phyloP scores from a whole-genome alignment of 352 stramenopile species.

The Phytophthora citrophthora region DNA sequence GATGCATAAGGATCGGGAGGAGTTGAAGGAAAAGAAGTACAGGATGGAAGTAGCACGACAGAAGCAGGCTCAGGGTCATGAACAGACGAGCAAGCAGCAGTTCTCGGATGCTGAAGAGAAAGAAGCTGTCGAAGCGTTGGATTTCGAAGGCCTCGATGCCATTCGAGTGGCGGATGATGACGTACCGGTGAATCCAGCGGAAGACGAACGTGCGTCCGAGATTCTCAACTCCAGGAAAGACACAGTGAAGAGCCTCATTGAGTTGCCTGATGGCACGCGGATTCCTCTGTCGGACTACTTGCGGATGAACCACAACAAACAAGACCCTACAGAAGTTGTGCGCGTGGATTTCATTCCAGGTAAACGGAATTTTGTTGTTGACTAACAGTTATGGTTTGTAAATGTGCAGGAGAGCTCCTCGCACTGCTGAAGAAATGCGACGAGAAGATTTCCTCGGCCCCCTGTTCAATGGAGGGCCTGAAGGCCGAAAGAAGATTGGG shows the following conservation, averaged over 20 bases:
- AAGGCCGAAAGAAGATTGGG: conserved; percentile 61
- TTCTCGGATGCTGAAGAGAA: conserved; percentile 28
- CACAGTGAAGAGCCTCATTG: conserved; percentile 54
- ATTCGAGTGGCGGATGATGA: conserved; percentile 35
- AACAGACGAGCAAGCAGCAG: conserved; percentile 13
- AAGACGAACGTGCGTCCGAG: conserved; percentile 36
- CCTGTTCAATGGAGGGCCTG: conserved; percentile 64
- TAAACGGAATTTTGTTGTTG: background rate
- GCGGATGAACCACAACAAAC: conserved; percentile 48
- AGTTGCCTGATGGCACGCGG: conserved; percentile 64
- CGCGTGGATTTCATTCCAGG: conserved; percentile 13
- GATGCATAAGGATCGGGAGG: conserved; percentile 69
- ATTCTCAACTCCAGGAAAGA: conserved; percentile 41
- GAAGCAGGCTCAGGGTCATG: conserved; percentile 35
- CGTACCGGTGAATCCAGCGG: conserved; percentile 22
- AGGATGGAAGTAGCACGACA: conserved; percentile 56
- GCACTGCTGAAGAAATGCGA: conserved; percentile 58
- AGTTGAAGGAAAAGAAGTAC: conserved; percentile 65
- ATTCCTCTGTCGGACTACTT: conserved; percentile 71
- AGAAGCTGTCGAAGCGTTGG: conserved; percentile 9
- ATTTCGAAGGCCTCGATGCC: conserved; percentile 45
- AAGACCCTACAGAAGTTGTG: conserved; percentile 55
- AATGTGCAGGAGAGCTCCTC: conserved; percentile 37
- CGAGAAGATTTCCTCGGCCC: conserved; percentile 66
- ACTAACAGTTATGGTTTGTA: conserved; percentile 3